phyloP scores from a whole-genome alignment of 306 rosid genomes.

The Malus sieversii region DNA sequence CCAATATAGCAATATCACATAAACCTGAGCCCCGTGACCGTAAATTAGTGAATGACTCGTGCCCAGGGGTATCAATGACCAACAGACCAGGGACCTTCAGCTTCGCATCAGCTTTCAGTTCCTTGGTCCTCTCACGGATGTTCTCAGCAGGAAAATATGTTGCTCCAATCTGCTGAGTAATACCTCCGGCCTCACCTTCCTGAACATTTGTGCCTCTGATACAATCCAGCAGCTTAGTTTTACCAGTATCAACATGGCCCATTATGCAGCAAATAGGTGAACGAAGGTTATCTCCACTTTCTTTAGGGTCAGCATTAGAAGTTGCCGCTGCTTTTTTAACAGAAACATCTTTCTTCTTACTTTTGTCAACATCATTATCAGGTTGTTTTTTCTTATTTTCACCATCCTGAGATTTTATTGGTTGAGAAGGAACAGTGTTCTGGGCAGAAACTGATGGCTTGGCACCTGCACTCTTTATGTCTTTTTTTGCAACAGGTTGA shows the following conservation, averaged over 20 bases:
- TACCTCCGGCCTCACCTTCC: slow-evolving; percentile 99
- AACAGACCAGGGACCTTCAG: slow-evolving; percentile 85
- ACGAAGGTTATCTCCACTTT: slow-evolving; percentile 66
- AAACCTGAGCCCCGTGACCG: slow-evolving; percentile 94
- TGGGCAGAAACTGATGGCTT: slow-evolving; percentile 31
- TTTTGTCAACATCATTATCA: slow-evolving; percentile 33
- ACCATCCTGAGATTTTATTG: slow-evolving; percentile 26
- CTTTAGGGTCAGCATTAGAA: slow-evolving; percentile 33
- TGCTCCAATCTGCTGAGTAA: slow-evolving; percentile 97
- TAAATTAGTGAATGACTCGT: slow-evolving; percentile 78
- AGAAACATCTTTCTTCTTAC: slow-evolving; percentile 22
- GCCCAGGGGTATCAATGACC: slow-evolving; percentile 97
- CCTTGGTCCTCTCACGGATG: slow-evolving; percentile 90
- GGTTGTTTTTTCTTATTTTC: slow-evolving; percentile 29
- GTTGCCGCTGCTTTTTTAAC: slow-evolving; percentile 19
- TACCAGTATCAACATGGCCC: slow-evolving; percentile 99
- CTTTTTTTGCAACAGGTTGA: slow-evolving; percentile 38
- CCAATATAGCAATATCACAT: slow-evolving; percentile 94
- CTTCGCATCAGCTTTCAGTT: slow-evolving; percentile 90
- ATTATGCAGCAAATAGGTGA: slow-evolving; percentile 98
- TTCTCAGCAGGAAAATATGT: slow-evolving; percentile 91
- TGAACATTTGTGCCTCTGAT: slow-evolving; percentile 94
- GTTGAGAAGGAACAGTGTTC: slow-evolving; percentile 33
- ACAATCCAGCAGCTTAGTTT: slow-evolving; percentile 89
- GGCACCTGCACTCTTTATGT: slow-evolving; percentile 25